These are phyloP conservation scores for Chamaecyparis obtusa DNA, from an alignment of 75 land plant genomes.

Conservation along the genomic window DNA sequence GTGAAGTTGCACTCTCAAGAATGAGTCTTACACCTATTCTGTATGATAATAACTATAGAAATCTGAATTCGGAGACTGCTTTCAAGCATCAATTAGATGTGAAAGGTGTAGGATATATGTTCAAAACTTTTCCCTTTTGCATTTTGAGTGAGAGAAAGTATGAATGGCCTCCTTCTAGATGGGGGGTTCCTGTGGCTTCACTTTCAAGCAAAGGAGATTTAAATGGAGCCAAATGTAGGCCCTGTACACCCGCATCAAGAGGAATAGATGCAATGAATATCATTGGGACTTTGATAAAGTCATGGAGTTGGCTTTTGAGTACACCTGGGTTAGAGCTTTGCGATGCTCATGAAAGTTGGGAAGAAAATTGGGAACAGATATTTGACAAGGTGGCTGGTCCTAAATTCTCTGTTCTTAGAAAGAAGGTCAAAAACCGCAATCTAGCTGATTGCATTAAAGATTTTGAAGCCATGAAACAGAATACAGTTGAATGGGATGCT, in stretches of 20 bases:
- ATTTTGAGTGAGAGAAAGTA: slow-evolving; percentile 50
- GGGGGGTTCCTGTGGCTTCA: slow-evolving; percentile 79
- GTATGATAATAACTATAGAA: slow-evolving; percentile 29
- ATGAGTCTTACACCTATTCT: slow-evolving; percentile 41
- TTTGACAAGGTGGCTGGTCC: slow-evolving; percentile 58
- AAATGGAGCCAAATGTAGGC: slow-evolving; percentile 95
- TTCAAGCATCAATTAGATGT: slow-evolving; percentile 56
- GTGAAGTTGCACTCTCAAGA: slow-evolving; percentile 53
- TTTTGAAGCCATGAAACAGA: slow-evolving; percentile 58
- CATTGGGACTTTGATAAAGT: slow-evolving; percentile 22
- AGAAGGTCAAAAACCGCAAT: slow-evolving; percentile 18
- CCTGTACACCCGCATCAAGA: slow-evolving; percentile 57
- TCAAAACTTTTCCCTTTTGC: slow-evolving; percentile 51
- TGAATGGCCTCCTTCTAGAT: slow-evolving; percentile 46
- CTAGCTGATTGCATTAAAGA: slow-evolving; percentile 54
- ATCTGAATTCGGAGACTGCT: slow-evolving; percentile 64
- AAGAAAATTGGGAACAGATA: slow-evolving; percentile 54
- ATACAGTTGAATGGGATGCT: slow-evolving; percentile 35
- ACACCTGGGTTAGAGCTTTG: slow-evolving; percentile 54
- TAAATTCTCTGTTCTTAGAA: slow-evolving; percentile 28
- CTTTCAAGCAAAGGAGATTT: slow-evolving; percentile 64
- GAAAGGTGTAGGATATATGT: slow-evolving; percentile 11
- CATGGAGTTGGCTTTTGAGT: slow-evolving; percentile 76
- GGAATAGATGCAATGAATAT: slow-evolving; percentile 50
- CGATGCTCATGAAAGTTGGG: slow-evolving; percentile 71